phyloP scores from a whole-genome alignment of 2,329 filamentous ascomycete species.

The Aureobasidium vineae region DNA sequence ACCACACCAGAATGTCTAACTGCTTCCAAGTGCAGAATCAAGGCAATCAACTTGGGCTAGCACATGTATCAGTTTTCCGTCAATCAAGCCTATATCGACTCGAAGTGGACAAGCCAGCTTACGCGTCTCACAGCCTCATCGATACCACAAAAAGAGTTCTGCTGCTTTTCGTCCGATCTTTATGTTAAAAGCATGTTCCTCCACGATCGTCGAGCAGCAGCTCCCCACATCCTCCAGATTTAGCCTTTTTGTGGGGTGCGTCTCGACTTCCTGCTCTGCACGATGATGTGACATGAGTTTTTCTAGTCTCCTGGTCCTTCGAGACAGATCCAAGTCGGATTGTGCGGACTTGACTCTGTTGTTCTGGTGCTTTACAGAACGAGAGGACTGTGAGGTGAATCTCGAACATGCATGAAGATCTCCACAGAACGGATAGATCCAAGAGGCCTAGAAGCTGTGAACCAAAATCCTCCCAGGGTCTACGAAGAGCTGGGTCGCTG shows the following conservation, averaged over 20 bases:
- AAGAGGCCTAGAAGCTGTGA: background rate
- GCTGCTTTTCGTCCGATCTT: background rate
- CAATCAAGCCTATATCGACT: background rate
- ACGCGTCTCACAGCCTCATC: conserved; percentile 20
- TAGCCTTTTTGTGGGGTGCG: conserved; percentile 15
- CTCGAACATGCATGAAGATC: background rate
- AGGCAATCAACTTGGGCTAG: background rate
- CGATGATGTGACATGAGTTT: background rate
- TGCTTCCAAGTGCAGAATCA: background rate
- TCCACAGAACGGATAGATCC: background rate
- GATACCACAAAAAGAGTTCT: background rate
- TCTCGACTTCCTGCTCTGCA: background rate
- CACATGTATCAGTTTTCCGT: background rate
- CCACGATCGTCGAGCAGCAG: background rate
- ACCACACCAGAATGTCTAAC: background rate
- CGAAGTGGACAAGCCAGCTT: background rate
- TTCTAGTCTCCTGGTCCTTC: background rate
- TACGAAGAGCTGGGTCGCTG: background rate
- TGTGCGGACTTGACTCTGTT: background rate
- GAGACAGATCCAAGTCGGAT: background rate
- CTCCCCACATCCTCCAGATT: background rate
- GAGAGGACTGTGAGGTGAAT: background rate
- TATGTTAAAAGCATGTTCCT: conserved; percentile 3
- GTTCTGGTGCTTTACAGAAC: background rate
- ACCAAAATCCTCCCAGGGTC: background rate